Conservation (phyloP, 192 early-diverging fungal genomes). For the Rhizoclosmatium globosum region DNA sequence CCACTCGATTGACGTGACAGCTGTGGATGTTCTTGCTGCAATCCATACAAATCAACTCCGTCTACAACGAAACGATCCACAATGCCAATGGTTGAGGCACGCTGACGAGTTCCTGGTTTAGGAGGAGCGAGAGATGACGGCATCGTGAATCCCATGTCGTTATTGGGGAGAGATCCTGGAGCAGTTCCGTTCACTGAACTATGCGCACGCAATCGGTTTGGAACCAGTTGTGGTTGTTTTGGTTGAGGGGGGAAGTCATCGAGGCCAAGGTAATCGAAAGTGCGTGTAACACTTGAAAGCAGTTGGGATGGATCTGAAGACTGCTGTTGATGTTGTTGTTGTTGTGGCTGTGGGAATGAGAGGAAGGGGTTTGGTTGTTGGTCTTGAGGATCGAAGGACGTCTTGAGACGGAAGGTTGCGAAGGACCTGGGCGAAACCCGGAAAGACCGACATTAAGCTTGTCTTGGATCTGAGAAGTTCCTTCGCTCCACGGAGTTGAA, state of each 20-base stretch:
- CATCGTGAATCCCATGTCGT: background rate
- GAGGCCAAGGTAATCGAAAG: constrained; percentile 74
- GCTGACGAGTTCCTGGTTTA: constrained; percentile 28
- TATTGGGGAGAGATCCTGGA: background rate
- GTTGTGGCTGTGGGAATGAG: too few relatives aligned
- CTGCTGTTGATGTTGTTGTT: too few relatives aligned
- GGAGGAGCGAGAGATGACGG: constrained; percentile 23
- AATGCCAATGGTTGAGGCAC: constrained; percentile 47
- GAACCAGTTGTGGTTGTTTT: constrained; percentile 12
- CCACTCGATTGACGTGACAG: background rate
- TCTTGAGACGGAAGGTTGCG: constrained; percentile 12
- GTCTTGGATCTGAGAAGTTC: background rate
- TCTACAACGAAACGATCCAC: constrained; percentile 41
- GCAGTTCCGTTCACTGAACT: constrained; percentile 2
- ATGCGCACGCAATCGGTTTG: constrained; percentile 13
- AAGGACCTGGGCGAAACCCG: background rate
- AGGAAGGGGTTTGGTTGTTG: background rate
- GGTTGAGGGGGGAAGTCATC: constrained; percentile 37
- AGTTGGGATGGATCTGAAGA: background rate
- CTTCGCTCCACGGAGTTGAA: background rate
- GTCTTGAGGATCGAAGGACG: constrained; percentile 1
- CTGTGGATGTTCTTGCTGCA: background rate
- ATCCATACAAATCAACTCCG: constrained; percentile 33
- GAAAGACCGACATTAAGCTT: background rate
- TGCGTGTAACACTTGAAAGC: constrained; percentile 53